Conservation (phyloP, 371 early-diverging fungal genomes). For the Mortierella sp. region DNA sequence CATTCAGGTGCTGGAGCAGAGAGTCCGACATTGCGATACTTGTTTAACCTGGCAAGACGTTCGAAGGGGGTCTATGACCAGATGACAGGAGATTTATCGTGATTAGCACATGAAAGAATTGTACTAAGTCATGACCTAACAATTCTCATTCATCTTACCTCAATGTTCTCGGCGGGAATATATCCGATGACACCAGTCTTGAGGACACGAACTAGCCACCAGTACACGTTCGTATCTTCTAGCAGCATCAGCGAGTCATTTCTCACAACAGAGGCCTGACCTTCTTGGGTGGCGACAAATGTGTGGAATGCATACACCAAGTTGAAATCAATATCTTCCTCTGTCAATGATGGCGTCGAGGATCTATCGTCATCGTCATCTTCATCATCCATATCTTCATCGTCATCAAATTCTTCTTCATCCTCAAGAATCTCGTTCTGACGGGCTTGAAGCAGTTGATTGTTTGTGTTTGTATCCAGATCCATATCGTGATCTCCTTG, state of each 20-base stretch:
- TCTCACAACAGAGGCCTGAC: slow-evolving; percentile 91
- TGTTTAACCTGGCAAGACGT: slow-evolving; percentile 89
- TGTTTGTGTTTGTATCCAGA: slow-evolving; percentile 7
- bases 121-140: too few relatives aligned
- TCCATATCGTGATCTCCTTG: slow-evolving; percentile 7
- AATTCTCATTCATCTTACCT: slow-evolving; percentile 63
- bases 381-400: slow-evolving; percentile 55
- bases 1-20: slow-evolving; percentile 59
- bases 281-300: slow-evolving; percentile 94
- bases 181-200: slow-evolving; percentile 92
- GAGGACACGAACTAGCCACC: slow-evolving; percentile 95
- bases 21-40: slow-evolving; percentile 82
- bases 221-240: slow-evolving; percentile 95
- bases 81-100: not conserved
- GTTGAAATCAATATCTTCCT: slow-evolving; percentile 82
- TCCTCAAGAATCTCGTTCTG: slow-evolving; percentile 55
- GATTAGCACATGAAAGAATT: too few relatives aligned
- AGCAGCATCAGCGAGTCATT: slow-evolving; percentile 89
- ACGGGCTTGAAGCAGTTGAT: slow-evolving; percentile 18
- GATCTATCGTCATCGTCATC: slow-evolving; percentile 62
- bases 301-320: slow-evolving; percentile 94
- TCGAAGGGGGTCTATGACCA: slow-evolving; percentile 84
- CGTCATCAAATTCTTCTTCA: slow-evolving; percentile 18
- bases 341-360: slow-evolving; percentile 69
- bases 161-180: slow-evolving; percentile 96